Base-by-base conservation (phyloP, 176 grass and related monocot genomes). In the Carex parvula region DNA sequence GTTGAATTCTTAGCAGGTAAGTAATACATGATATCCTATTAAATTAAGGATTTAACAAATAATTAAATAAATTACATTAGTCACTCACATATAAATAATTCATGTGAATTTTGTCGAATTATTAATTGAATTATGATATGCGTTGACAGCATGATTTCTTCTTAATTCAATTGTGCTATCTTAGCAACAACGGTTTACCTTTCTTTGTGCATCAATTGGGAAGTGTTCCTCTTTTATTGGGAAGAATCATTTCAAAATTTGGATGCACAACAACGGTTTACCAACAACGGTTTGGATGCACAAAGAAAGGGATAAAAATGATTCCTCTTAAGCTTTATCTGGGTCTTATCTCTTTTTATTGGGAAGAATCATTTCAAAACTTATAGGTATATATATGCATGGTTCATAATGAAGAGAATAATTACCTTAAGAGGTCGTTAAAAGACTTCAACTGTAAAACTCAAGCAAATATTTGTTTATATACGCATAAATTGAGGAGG, bases 351-450 rank as follows among this genome's bases (percentile, higher is more conserved):
- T 44, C 18, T n/a, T 60, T 81, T 81, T 48, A 29, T 61, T 42
- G n/a, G 58, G 12, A 22, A 64, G 35, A 48, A 81, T 81, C 58
- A 63, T 81, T 81, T 48, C 35, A 81, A 48, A 48, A 64, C n/a
- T 64, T 62, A 81, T 46, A 22, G 39, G 79, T 29, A 29, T 29
- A 29, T 44, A 42, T 6, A 14, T n/a, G n/a, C n/a, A n/a, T 21
- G 30, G 56, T 41, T 21, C 35, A 41, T 61, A 12, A 80, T 24
- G 30, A 80, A 22, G 11, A 76, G 16, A 81, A 81, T 63, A 81
- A 81, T 55, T 55, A 16, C 5, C 30, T 44, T 81, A 22, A 53
- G 77, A 39, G 48, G 26, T 58, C 26, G 46, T 53, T 80, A 41
- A 80, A 80, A 42, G 30, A 29, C 44, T 41, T 80, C 29, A 60